These are phyloP conservation scores for Tuber borchii DNA, from an alignment of 495 filamentous ascomycete species.

Conservation along the genomic window DNA sequence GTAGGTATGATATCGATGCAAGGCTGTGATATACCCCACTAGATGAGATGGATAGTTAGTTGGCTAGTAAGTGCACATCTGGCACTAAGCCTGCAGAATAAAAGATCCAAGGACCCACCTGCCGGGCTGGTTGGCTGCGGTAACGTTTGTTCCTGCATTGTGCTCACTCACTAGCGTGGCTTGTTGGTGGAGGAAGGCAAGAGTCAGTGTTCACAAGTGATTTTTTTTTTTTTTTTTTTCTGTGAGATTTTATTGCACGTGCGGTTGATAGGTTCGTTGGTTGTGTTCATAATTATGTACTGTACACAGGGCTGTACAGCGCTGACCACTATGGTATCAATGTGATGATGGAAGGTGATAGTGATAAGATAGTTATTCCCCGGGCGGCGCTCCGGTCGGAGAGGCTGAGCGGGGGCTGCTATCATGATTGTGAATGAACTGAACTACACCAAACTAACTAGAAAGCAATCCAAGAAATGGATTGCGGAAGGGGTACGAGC, in stretches of 20 bases:
- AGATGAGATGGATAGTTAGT: background rate
- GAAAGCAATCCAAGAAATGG: background rate
- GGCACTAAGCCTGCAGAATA: background rate
- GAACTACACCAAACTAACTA: background rate
- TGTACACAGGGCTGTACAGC: background rate
- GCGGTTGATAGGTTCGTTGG: background rate
- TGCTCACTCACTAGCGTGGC: background rate
- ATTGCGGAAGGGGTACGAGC: background rate
- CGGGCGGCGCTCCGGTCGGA: background rate
- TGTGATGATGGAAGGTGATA: background rate
- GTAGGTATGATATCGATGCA: background rate
- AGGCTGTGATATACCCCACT: background rate
- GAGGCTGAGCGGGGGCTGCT: background rate
- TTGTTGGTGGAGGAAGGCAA: background rate
- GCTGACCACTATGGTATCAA: background rate
- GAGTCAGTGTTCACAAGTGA: background rate
- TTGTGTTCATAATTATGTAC: background rate
- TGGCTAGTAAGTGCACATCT: background rate
- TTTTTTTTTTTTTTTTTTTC: background rate
- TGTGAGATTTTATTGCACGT: background rate
- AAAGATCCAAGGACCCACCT: background rate
- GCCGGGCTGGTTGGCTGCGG: background rate
- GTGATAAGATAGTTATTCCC: background rate
- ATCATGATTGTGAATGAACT: background rate
- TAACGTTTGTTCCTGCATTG: background rate